phyloP scores from a whole-genome alignment of 2,329 filamentous ascomycete species.

The Penicillium expansum region DNA sequence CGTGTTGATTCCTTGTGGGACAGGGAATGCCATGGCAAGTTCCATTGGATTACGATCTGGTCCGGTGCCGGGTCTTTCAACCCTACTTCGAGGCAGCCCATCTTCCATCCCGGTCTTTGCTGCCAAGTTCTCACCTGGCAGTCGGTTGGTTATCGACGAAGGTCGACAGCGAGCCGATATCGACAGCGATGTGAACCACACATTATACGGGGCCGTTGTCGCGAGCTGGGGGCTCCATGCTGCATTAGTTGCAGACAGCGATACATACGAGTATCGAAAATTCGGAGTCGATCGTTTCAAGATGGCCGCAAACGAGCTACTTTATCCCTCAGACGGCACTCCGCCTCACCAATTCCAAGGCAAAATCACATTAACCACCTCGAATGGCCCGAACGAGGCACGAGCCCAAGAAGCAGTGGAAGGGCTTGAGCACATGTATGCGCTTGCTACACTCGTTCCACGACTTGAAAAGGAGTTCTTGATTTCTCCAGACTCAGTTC shows the following conservation, averaged over 20 bases:
- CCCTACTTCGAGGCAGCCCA: conserved; percentile 58
- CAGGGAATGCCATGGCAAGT: conserved; percentile 47
- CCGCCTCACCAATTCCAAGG: conserved; percentile 58
- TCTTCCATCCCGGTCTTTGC: conserved; percentile 61
- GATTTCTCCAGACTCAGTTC: conserved; percentile 71
- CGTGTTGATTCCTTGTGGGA: conserved; percentile 53
- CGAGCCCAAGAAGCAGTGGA: conserved; percentile 33
- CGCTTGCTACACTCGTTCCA: conserved; percentile 72
- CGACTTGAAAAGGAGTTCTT: conserved; percentile 78
- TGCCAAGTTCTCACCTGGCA: conserved; percentile 60
- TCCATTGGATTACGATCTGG: conserved; percentile 35
- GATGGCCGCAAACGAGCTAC: conserved; percentile 75
- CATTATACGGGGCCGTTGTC: conserved; percentile 72
- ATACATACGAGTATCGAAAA: conserved; percentile 75
- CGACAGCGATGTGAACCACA: conserved; percentile 25
- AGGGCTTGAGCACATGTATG: conserved; percentile 64
- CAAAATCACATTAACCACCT: conserved; percentile 46
- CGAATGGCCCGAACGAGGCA: conserved; percentile 14
- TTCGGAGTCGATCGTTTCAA: conserved; percentile 76
- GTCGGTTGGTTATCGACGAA: conserved; percentile 47
- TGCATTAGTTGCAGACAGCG: conserved; percentile 83
- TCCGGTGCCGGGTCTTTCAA: conserved; percentile 49
- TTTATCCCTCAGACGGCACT: conserved; percentile 57
- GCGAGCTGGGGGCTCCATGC: conserved; percentile 89
- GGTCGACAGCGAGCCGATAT: conserved; percentile 42